phyloP scores from a whole-genome alignment of 768 basidiomycete genomes.

The Chlorophyllum brunneum region DNA sequence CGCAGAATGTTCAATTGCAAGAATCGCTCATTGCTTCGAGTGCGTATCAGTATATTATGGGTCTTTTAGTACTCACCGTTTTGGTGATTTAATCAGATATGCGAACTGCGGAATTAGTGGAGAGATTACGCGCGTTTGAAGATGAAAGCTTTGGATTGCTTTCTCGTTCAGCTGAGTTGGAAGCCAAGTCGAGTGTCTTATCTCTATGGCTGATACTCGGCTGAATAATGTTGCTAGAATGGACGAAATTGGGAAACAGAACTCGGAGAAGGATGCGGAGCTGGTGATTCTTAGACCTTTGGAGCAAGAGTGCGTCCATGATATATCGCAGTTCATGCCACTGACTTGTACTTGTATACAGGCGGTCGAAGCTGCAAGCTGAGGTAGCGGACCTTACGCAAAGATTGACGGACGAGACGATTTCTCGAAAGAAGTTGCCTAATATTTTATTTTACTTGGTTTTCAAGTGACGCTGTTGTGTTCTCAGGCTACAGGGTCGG shows the following conservation, averaged over 20 bases:
- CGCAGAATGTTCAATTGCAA: conserved; percentile 16
- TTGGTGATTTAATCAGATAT: conserved; percentile 15
- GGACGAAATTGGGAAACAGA: conserved; percentile 9
- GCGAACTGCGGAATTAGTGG: conserved; percentile 21
- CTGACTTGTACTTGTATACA: neutral
- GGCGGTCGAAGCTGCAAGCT: neutral
- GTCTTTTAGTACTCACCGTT: neutral
- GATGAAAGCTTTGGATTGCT: too few species aligned
- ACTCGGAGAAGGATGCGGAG: conserved; percentile 13
- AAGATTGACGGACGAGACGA: neutral
- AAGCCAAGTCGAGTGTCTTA: conserved; percentile 18
- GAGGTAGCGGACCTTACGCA: conserved; percentile 1
- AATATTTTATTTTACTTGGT: neutral
- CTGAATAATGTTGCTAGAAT: conserved; percentile 10
- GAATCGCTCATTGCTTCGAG: conserved; percentile 11
- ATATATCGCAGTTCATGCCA: neutral
- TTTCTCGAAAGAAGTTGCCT: conserved; percentile 2
- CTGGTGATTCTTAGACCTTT: conserved; percentile 14
- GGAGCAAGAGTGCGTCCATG: conserved; percentile 19
- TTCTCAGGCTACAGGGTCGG: neutral
- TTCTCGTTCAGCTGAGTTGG: conserved; percentile 18
- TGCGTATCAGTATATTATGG: conserved; percentile 1
- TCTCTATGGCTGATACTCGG: neutral
- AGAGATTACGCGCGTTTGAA: conserved; percentile 22
- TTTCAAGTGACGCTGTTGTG: neutral